Percentiles rank a stretch among this genome's conserved stretches.
Evolutionary conservation across 139 green algal genomes (phyloP).

Genomic region (Chlorella sp.): DNA sequence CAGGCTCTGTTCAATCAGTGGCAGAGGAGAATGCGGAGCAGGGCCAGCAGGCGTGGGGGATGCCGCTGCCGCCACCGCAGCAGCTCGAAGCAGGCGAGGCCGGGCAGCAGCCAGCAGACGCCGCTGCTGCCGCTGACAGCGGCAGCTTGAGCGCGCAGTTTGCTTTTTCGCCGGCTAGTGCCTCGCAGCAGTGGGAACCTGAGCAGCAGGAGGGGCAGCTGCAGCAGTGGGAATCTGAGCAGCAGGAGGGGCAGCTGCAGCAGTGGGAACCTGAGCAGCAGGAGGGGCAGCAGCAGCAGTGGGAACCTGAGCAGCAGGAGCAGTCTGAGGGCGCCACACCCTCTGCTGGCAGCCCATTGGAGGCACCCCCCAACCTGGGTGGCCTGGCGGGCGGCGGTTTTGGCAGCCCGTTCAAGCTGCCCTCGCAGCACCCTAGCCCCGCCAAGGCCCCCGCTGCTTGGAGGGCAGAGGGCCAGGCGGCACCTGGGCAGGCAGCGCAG

Average conservation of each 20-base stretch:
- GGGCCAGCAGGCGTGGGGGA: not conserved
- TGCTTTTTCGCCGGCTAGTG: not conserved
- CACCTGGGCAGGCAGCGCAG: not conserved
- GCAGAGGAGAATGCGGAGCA: not conserved
- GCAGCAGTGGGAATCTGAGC: not conserved
- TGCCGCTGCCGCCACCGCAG: no score
- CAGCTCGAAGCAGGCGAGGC: not conserved
- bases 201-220: not conserved
- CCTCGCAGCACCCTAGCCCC: conserved; percentile 4
- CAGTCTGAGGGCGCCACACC: not conserved
- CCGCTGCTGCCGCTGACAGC: not conserved
- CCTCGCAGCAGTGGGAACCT: not conserved
- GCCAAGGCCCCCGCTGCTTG: not conserved
- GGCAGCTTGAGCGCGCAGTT: not conserved
- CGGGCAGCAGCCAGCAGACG: not conserved
- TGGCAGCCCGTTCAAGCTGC: conserved; percentile 22
- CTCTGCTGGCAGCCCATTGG: not conserved
- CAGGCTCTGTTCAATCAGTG: not conserved
- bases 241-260: not conserved
- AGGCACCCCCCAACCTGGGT: not conserved
- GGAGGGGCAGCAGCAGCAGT: not conserved
- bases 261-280: not conserved
- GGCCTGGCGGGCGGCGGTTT: not conserved
- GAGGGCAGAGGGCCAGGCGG: not conserved
- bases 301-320: not conserved